Evolutionary conservation across 306 rosid species (phyloP), one percentile per base, ranked within the genome.

Genomic region (Lathyrus oleraceus): DNA sequence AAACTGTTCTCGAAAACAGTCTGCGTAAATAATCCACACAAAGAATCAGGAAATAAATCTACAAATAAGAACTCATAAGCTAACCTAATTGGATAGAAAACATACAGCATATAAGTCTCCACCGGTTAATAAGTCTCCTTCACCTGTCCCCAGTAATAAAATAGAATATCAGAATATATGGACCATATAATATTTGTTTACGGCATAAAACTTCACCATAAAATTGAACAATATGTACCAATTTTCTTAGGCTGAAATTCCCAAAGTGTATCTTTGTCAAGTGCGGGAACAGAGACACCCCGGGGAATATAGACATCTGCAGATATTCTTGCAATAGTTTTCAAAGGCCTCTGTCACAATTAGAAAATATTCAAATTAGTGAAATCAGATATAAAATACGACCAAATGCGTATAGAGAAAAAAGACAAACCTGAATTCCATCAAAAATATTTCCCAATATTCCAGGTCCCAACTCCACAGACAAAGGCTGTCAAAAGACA

Each of bases 381-480:
- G 21, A 63, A 45, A 19, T 71, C 42, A 51, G 28, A 60, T 56
- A 67, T 27, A 52, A 47, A 40, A 30, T 38, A 73, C 25, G 63
- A 70, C 4, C 35, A 42, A 73, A 61, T 43, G 51, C 10, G 66
- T 1, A 57, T 38, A 48, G 71, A 21, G 49, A 43, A 25, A 25
- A 65, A 28, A 73, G 23, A 62, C 80, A 83, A 76, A 95, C 99
- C 99, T 95, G 99, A 81, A 95, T 95, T 72, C 99, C 99, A 72
- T 95, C 97, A 78, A 95, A 95, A 80, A 95, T 95, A 72, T 87
- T 95, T 81, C 99, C 99, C 82, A 91, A 70, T 62, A 95, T 95
- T 77, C 97, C 99, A 74, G 99, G 99, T 60, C 99, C 99, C 83
- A 95, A 87, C 87, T 95, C 99, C 75, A 95, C 99, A n/a, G 99